Evolutionary conservation across 305 asterid genomes (phyloP), one percentile per base, ranked within the genome.

Genomic region (Fraxinus paxiana): DNA sequence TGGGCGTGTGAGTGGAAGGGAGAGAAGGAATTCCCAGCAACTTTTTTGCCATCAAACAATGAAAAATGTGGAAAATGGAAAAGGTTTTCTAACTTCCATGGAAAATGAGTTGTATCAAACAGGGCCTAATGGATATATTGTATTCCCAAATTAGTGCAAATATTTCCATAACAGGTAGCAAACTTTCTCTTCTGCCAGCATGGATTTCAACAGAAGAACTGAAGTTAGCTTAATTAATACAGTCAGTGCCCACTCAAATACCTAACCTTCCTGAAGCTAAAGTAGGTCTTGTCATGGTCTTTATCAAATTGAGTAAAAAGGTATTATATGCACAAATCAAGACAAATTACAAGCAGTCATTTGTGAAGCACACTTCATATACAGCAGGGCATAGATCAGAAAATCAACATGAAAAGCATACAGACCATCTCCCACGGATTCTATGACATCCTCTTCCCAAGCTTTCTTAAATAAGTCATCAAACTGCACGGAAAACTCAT

Each of bases 391-490:
- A 80, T 46, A 82, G 83, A 85, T 85, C 65, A 86, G 34, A 86
- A 81, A 72, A 75, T 38, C 31, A 43, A 84, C 48, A 77, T 73
- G 76, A 73, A 88, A 78, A 84, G 51, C 65, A 82, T 85, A 90
- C 94, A 83, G 73, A 95, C 98, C 99, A 83, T 89, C 92, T 86
- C 79, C 92, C 54, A 73, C 78, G 73, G 82, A 85, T 59, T 84
- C 83, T 75, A 81, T 65, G 84, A 72, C 88, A 87, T 93, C 98
- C 84, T 89, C 97, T 84, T 94, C 97, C 99, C 99, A 95, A 79
- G 97, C 97, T 86, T 90, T 92, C 90, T 89, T 91, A 90, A 95
- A 95, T 83, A 95, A 88, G 86, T 91, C 97, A 89, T 95, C 99
- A 79, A 95, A 92, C 89, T 92, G 97, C 91, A 95, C 90, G 6